Percentiles rank a stretch among this genome's conserved stretches.
These are phyloP conservation scores for Rubia yunnanensis DNA, from an alignment of 257 asterid genomes.

Conservation along the genomic window DNA sequence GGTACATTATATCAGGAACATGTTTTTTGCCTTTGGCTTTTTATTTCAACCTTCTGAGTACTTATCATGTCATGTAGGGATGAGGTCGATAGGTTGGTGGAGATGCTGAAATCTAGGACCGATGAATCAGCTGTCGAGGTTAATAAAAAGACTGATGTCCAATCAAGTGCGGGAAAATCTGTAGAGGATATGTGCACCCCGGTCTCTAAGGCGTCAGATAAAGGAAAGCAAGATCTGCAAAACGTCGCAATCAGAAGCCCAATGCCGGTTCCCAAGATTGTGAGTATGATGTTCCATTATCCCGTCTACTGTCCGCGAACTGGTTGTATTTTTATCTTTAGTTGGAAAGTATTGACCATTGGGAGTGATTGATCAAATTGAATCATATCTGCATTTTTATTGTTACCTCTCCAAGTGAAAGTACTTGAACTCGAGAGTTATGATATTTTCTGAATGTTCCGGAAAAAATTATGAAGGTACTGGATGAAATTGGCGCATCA, in stretches of 20 bases:
- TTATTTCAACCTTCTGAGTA: neutral
- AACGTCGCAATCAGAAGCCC: constrained; percentile 28
- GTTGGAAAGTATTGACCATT: neutral
- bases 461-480: constrained; percentile 37
- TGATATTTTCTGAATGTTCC: neutral
- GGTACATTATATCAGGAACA: constrained; percentile 26
- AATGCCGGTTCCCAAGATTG: constrained; percentile 30
- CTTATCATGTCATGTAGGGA: constrained; percentile 41
- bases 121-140: constrained; percentile 20
- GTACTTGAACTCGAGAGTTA: neutral
- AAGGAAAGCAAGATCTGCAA: constrained; percentile 24
- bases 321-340: neutral
- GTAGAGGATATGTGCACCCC: constrained; percentile 30
- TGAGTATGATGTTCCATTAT: constrained; percentile 20
- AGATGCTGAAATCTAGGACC: constrained; percentile 48
- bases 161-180: constrained; percentile 24
- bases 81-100: constrained; percentile 54
- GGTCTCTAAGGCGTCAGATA: constrained; percentile 29
- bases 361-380: neutral
- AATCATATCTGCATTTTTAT: neutral
- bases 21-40: neutral
- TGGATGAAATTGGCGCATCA: constrained; percentile 58
- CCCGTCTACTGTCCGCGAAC: neutral
- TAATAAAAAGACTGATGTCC: constrained; percentile 29
- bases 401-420: neutral